phyloP scores from a whole-genome alignment of 2,329 filamentous ascomycete genomes.

The Paracamarosporium sp. region DNA sequence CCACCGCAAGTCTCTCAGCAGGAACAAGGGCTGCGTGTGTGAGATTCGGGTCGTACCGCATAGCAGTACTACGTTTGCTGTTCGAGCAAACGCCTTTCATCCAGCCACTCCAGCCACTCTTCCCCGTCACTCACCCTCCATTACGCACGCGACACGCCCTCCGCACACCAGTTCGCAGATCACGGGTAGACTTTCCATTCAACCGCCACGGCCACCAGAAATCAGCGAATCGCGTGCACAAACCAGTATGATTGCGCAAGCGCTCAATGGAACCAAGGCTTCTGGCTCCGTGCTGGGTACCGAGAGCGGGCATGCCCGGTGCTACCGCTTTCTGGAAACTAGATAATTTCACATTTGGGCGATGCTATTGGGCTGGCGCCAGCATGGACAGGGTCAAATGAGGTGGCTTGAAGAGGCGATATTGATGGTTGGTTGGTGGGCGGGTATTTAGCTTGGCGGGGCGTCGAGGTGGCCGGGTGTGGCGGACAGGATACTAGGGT shows the following conservation, averaged over 20 bases:
- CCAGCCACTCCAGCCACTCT: conserved; percentile 1
- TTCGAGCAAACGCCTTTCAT: conserved; percentile 3
- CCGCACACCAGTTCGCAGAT: neutral
- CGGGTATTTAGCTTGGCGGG: neutral
- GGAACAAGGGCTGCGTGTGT: neutral
- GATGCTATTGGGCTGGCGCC: neutral
- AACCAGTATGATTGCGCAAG: neutral
- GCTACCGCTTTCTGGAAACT: conserved; percentile 4
- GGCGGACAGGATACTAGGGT: neutral
- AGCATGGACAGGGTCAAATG: neutral
- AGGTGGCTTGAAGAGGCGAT: neutral
- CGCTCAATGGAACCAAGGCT: conserved; percentile 2
- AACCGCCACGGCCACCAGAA: neutral
- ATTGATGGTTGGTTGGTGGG: neutral
- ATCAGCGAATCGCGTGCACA: neutral
- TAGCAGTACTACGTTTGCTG: conserved; percentile 5
- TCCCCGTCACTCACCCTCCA: neutral
- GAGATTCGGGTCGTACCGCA: conserved; percentile 6
- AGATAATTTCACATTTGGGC: neutral
- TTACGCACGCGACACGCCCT: neutral
- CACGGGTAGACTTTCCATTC: neutral
- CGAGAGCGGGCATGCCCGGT: conserved; percentile 10
- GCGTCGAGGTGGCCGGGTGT: neutral
- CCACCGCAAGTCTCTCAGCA: conserved; percentile 1
- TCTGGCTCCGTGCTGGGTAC: conserved; percentile 11